Percentiles rank a stretch among this genome's conserved stretches.
phyloP scores from a whole-genome alignment of 371 early-diverging fungal genomes.

The Choanephora cucurbitarum region DNA sequence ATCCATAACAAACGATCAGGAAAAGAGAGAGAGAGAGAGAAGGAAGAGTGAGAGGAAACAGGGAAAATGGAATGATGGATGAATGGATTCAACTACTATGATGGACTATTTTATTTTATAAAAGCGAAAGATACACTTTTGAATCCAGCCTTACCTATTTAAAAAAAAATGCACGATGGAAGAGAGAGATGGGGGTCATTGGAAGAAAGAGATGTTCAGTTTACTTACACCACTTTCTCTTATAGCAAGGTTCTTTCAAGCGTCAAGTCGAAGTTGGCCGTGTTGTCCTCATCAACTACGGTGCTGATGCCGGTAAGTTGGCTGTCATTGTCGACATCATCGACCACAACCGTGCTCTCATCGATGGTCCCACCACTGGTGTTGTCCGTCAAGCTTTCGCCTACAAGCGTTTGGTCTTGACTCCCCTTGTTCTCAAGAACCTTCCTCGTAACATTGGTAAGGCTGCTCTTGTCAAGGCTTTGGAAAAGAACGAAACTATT shows the following conservation, averaged over 20 bases:
- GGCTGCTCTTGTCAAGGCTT: slow-evolving; percentile 76
- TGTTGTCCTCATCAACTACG: slow-evolving; percentile 95
- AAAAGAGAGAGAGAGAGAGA: slow-evolving; percentile 4
- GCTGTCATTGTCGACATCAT: slow-evolving; percentile 98
- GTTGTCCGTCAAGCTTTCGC: slow-evolving; percentile 87
- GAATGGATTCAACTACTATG: slow-evolving; percentile 1
- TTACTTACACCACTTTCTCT: slow-evolving; percentile 2
- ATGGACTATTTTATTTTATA: too few relatives aligned
- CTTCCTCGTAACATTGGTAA: slow-evolving; percentile 89
- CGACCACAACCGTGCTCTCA: slow-evolving; percentile 97
- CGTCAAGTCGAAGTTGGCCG: slow-evolving; percentile 98
- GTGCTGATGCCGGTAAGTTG: slow-evolving; percentile 92
- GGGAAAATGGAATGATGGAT: slow-evolving; percentile 1
- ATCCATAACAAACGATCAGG: slow-evolving; percentile 7
- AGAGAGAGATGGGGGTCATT: not conserved
- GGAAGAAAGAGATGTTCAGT: not conserved
- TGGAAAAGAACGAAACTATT: slow-evolving; percentile 82
- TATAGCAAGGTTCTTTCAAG: slow-evolving; percentile 71
- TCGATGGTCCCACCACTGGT: slow-evolving; percentile 97
- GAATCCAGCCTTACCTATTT: too few relatives aligned
- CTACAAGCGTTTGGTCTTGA: slow-evolving; percentile 89
- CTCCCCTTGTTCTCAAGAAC: slow-evolving; percentile 81
- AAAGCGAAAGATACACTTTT: not conserved
- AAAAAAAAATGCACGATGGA: not conserved
- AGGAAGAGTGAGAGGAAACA: not conserved